Conservation (phyloP, 345 rosid genomes). For the Moringa oleifera region DNA sequence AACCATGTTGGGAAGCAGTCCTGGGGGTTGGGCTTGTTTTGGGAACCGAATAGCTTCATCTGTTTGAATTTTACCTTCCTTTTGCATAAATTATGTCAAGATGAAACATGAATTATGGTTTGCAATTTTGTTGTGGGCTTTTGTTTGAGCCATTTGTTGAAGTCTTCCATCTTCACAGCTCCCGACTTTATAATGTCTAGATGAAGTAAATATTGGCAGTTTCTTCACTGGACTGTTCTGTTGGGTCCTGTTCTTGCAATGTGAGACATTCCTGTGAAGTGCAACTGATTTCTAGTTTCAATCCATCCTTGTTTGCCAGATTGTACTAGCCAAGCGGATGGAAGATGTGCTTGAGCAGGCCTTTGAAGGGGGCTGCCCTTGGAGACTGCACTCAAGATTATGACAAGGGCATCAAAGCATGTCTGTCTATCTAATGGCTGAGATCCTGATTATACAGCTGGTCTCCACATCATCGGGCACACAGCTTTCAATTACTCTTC, state of each 20-base stretch:
- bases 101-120: too few species aligned
- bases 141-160: too few species aligned
- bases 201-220: background rate
- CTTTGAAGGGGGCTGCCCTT: slow-evolving; percentile 95
- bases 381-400: slow-evolving; percentile 75
- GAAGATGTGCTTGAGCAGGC: slow-evolving; percentile 95
- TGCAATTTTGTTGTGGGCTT: too few species aligned
- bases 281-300: background rate
- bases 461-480: background rate
- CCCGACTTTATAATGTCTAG: too few species aligned
- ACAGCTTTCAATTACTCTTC: background rate
- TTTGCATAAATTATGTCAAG: too few species aligned
- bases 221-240: background rate
- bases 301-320: slow-evolving; percentile 31
- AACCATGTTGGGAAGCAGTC: background rate
- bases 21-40: too few species aligned
- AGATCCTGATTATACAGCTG: too few species aligned
- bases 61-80: too few species aligned
- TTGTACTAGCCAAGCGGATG: slow-evolving; percentile 81
- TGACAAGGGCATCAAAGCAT: slow-evolving; percentile 28
- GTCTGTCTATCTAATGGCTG: background rate
- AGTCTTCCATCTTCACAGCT: too few species aligned
- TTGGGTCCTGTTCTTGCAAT: background rate
- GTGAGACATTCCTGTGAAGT: background rate
- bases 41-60: too few species aligned